Conservation (phyloP, 2,329 filamentous ascomycete genomes). For the Cercospora citrullina region DNA sequence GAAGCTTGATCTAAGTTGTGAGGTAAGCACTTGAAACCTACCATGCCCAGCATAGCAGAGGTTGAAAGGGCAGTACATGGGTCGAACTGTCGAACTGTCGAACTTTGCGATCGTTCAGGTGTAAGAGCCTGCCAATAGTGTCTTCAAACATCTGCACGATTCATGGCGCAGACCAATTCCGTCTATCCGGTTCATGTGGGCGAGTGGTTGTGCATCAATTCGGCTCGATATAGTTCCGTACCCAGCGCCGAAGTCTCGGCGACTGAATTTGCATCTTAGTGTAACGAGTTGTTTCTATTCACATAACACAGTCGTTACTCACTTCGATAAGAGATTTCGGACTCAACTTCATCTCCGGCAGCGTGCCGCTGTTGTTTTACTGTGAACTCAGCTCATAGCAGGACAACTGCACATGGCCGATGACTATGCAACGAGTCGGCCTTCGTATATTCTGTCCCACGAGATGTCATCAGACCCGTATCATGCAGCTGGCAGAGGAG, state of each 20-base stretch:
- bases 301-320: not conserved
- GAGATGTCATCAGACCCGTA: no score
- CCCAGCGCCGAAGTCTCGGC: not conserved
- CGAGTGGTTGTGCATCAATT: not conserved
- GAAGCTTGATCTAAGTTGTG: not conserved
- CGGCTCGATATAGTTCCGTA: not conserved
- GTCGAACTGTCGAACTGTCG: no score
- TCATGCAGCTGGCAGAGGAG: not conserved
- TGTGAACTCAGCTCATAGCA: no score
- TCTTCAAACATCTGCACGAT: not conserved
- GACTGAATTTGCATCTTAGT: not conserved
- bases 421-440: rapidly evolving
- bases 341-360: no score
- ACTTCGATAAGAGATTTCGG: not conserved
- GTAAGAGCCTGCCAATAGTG: no score
- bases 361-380: no score
- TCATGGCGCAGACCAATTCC: not conserved
- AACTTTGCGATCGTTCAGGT: no score
- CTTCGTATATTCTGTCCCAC: not conserved
- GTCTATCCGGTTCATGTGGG: not conserved
- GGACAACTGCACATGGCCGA: not conserved
- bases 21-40: not conserved
- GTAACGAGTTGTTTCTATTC: not conserved
- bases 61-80: no score
- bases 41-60: not conserved